Conservation (phyloP, 2,329 filamentous ascomycete species). For the Amphichorda felina region DNA sequence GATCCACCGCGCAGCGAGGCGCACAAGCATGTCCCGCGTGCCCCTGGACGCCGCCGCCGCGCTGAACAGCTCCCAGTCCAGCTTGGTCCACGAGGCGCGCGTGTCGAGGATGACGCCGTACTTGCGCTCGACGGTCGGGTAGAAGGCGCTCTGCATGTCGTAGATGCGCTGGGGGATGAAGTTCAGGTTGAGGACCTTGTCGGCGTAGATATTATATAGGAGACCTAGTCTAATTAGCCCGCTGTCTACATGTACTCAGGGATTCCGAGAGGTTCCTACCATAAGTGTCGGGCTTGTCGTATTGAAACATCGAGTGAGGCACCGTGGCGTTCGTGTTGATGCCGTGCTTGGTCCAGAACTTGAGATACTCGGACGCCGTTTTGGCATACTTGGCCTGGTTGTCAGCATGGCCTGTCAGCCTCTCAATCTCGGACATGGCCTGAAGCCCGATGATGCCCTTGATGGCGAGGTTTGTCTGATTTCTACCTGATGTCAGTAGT, state of each 20-base stretch:
- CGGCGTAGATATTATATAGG: constrained; percentile 76
- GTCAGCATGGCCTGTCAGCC: constrained; percentile 42
- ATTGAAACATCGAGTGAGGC: constrained; percentile 65
- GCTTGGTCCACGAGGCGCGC: constrained; percentile 72
- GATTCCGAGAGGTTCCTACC: too few relatives aligned
- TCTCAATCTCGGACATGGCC: constrained; percentile 63
- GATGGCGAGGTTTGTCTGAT: constrained; percentile 72
- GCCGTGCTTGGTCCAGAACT: constrained; percentile 59
- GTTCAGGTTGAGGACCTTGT: constrained; percentile 65
- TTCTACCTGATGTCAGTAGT: constrained; percentile 17
- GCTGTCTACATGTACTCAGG: neutral
- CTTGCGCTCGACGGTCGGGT: constrained; percentile 55
- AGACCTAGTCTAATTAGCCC: constrained; percentile 14
- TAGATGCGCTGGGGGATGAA: constrained; percentile 67
- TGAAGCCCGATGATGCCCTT: constrained; percentile 78
- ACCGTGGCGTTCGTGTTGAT: constrained; percentile 51
- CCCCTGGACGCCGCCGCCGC: constrained; percentile 57
- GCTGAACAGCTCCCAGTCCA: constrained; percentile 78
- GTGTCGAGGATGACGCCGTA: constrained; percentile 79
- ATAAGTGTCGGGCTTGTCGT: constrained; percentile 49
- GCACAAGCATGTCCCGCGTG: constrained; percentile 54
- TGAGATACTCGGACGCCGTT: constrained; percentile 51
- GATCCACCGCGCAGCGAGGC: constrained; percentile 61
- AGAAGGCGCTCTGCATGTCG: constrained; percentile 66
- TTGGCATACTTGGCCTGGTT: constrained; percentile 51